These are phyloP conservation scores for Crithidia mellificae DNA, from an alignment of 208 protist species.

Conservation along the genomic window DNA sequence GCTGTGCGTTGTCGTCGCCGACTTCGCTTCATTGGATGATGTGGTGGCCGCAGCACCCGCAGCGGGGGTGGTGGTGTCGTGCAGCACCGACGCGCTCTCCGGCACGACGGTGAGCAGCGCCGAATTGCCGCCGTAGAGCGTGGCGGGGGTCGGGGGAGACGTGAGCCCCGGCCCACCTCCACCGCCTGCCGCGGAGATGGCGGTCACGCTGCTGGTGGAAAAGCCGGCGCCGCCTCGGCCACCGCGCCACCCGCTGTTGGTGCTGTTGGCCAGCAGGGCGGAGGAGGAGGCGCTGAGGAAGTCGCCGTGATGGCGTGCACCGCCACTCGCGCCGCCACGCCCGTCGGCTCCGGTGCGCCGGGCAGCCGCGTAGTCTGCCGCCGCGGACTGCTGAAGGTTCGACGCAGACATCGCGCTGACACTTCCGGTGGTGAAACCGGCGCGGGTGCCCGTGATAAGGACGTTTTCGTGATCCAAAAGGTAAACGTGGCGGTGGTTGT, in stretches of 20 bases:
- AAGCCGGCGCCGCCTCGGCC: background rate
- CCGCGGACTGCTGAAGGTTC: background rate
- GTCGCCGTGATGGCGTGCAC: background rate
- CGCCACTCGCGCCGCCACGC: background rate
- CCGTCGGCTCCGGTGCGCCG: background rate
- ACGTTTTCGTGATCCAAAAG: conserved; percentile 83
- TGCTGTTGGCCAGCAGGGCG: conserved; percentile 9
- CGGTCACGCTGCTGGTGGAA: background rate
- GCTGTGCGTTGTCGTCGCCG: background rate
- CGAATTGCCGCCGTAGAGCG: conserved; percentile 9
- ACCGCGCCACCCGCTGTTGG: background rate
- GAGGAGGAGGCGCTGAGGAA: conserved; percentile 4
- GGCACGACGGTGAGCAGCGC: background rate
- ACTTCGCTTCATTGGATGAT: too few species aligned
- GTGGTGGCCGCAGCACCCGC: background rate
- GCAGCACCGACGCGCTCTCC: background rate
- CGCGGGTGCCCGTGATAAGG: conserved; percentile 40
- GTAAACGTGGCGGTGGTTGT: conserved; percentile 64
- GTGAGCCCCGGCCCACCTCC: background rate
- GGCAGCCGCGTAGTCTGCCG: background rate
- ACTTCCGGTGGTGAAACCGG: background rate
- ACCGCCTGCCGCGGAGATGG: background rate
- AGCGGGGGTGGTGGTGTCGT: background rate
- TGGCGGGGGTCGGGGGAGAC: background rate
- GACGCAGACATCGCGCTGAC: background rate